These are phyloP conservation scores for Malus fusca DNA, from an alignment of 306 rosid species.

Conservation along the genomic window DNA sequence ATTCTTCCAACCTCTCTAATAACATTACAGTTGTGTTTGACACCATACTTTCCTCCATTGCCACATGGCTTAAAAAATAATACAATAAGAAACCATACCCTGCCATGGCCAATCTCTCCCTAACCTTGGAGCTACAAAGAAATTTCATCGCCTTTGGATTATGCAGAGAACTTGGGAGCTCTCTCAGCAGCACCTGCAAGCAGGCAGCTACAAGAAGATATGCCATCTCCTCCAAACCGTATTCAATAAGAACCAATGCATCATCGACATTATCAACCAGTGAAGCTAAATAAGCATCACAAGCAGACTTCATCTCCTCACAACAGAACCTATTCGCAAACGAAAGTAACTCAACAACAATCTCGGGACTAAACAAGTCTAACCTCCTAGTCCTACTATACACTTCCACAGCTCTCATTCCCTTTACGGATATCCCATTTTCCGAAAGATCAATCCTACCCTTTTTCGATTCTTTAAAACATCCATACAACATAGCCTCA, in stretches of 20 bases:
- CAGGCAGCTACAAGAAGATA: constrained; percentile 59
- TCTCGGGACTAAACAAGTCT: constrained; percentile 40
- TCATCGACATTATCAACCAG: constrained; percentile 42
- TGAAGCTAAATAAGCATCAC: constrained; percentile 64
- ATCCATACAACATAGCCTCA: constrained; percentile 65
- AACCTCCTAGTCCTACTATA: constrained; percentile 61
- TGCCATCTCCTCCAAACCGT: constrained; percentile 68
- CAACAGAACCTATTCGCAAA: constrained; percentile 78
- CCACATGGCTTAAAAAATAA: constrained; percentile 66
- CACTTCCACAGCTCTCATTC: constrained; percentile 61
- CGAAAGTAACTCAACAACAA: constrained; percentile 60
- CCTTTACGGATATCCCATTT: constrained; percentile 51
- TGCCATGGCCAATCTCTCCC: constrained; percentile 42
- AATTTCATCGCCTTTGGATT: constrained; percentile 37
- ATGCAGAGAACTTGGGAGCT: constrained; percentile 46
- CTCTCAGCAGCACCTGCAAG: constrained; percentile 66
- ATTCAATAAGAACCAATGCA: constrained; percentile 62
- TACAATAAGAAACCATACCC: constrained; percentile 61
- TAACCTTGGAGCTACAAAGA: constrained; percentile 41
- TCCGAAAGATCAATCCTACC: constrained; percentile 50
- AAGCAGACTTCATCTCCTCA: constrained; percentile 59
- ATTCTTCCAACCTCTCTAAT: constrained; percentile 57
- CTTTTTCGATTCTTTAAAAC: constrained; percentile 50
- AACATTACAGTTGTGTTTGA: constrained; percentile 55
- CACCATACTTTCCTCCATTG: constrained; percentile 65